Evolutionary conservation across 2,329 filamentous ascomycete species (phyloP).

Genomic region (Arthrinium puccinioides): DNA sequence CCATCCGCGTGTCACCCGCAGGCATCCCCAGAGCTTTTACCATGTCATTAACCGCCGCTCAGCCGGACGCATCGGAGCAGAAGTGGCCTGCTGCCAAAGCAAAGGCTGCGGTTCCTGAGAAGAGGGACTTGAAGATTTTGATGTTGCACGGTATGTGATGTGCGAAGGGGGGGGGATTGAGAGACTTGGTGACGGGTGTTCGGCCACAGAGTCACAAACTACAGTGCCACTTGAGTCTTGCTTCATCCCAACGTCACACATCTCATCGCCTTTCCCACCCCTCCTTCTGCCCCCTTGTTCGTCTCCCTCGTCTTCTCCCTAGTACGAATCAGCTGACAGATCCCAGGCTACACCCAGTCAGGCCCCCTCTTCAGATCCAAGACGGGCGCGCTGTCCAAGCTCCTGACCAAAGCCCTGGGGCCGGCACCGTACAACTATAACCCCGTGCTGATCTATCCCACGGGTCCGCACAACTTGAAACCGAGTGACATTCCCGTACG

Average conservation of each 20-base stretch:
- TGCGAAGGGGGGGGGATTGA: not conserved
- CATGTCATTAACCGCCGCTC: conserved; percentile 1
- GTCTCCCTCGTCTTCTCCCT: not conserved
- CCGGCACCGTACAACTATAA: conserved; percentile 42
- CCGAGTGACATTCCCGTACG: conserved; percentile 64
- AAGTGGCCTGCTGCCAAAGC: conserved; percentile 7
- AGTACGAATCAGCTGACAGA: not conserved
- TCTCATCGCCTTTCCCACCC: not conserved
- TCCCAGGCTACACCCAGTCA: conserved; percentile 78
- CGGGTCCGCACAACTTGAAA: conserved; percentile 56
- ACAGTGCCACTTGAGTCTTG: no score
- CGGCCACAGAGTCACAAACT: no score
- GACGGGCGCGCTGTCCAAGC: conserved; percentile 79
- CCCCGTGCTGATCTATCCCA: conserved; percentile 59
- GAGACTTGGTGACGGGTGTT: not conserved
- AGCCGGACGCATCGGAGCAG: not conserved
- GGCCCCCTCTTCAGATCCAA: conserved; percentile 80
- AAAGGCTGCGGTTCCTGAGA: conserved; percentile 27
- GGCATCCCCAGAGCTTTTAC: no score
- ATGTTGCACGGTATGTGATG: conserved; percentile 69
- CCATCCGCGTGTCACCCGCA: no score
- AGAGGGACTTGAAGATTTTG: conserved; percentile 57
- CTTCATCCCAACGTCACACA: no score
- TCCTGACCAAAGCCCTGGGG: conserved; percentile 66
- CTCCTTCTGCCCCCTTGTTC: conserved; percentile 1